Evolutionary conservation across 1,284 basidiomycete species (phyloP).

Genomic region (Apiotrichum sp.): DNA sequence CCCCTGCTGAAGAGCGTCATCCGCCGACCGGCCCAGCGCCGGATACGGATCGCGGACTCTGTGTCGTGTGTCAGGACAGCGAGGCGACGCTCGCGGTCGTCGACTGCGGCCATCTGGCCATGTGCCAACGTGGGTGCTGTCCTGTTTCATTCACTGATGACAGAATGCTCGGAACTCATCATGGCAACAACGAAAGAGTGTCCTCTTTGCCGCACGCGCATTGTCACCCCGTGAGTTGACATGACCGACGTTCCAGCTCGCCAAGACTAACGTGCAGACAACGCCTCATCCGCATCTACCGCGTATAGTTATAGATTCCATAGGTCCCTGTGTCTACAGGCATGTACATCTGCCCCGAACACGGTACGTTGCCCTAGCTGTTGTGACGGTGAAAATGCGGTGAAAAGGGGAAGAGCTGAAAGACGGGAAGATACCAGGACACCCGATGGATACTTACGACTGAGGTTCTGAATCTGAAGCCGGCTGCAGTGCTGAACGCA

Average conservation of each 20-base stretch:
- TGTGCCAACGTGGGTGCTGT: conserved; percentile 56
- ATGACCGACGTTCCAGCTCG: background rate
- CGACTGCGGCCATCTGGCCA: conserved; percentile 82
- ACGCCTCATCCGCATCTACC: conserved; percentile 63
- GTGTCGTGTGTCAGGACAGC: conserved; percentile 83
- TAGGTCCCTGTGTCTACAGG: no score
- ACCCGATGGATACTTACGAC: no score
- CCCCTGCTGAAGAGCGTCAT: background rate
- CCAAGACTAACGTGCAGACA: conserved; percentile 39
- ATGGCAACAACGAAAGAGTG: conserved; percentile 75
- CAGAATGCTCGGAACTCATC: conserved; percentile 70
- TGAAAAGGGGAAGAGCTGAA: no score
- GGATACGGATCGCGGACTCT: conserved; percentile 64
- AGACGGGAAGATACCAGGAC: no score
- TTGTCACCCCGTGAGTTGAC: conserved; percentile 51
- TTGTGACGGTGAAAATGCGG: no score
- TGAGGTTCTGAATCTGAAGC: no score
- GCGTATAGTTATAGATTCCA: conserved; percentile 13
- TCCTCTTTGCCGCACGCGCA: conserved; percentile 75
- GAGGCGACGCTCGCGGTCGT: conserved; percentile 84
- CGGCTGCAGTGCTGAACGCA: no score
- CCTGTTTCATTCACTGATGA: background rate
- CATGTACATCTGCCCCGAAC: no score
- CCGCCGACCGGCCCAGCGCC: conserved; percentile 38
- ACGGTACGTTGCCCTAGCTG: no score